Evolutionary conservation across 1,284 basidiomycete genomes (phyloP).

Genomic region (Blastosporella zonata): DNA sequence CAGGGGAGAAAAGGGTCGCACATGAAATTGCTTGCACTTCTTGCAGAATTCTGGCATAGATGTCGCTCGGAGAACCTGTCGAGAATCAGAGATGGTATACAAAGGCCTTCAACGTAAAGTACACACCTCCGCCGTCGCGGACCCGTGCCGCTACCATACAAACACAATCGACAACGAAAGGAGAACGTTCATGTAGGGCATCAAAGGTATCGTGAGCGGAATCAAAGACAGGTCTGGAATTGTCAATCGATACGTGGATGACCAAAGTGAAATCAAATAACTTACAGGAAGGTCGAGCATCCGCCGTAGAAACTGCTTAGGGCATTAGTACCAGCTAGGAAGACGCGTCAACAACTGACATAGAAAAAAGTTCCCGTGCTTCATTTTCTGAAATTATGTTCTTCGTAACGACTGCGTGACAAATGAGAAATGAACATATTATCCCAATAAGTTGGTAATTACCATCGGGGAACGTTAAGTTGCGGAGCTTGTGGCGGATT

Average conservation of each 20-base stretch:
- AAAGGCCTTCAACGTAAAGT: not conserved
- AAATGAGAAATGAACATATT: conserved; percentile 17
- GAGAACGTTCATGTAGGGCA: conserved; percentile 73
- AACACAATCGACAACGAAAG: conserved; percentile 82
- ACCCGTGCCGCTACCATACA: conserved; percentile 89
- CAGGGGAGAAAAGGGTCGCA: conserved; percentile 82
- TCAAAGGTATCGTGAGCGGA: conserved; percentile 77
- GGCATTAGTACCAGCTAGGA: conserved; percentile 12
- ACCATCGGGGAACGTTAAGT: conserved; percentile 69
- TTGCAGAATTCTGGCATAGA: conserved; percentile 64
- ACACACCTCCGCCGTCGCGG: conserved; percentile 79
- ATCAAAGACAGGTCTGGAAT: conserved; percentile 72
- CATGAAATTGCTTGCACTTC: conserved; percentile 84
- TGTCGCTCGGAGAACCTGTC: conserved; percentile 52
- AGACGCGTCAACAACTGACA: conserved; percentile 47
- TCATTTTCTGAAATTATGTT: conserved; percentile 76
- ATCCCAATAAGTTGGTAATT: conserved; percentile 17
- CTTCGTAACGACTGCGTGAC: conserved; percentile 67
- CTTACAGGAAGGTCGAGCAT: conserved; percentile 79
- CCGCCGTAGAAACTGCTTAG: conserved; percentile 74
- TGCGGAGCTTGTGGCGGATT: conserved; percentile 54
- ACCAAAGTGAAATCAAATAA: conserved; percentile 5
- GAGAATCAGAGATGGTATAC: not conserved
- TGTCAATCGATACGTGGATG: conserved; percentile 1
- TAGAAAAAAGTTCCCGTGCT: conserved; percentile 78